Percentiles rank a stretch among this genome's conserved stretches.
Evolutionary conservation across 192 early-diverging fungal species (phyloP).

Genomic region (Coemansia sp.): DNA sequence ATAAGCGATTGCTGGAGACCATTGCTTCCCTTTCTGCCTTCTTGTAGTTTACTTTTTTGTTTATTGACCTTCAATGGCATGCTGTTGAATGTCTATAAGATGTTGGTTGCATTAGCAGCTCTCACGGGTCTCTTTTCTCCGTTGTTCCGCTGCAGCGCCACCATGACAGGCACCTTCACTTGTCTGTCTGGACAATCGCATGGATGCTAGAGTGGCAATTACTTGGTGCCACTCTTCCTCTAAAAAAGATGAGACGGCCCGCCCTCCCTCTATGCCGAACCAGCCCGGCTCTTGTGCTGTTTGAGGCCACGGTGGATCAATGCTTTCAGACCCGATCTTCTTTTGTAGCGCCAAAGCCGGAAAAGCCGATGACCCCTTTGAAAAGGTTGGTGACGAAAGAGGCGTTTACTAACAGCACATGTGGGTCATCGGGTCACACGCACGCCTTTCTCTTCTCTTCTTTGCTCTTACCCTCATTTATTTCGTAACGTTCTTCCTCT

Average conservation of each 20-base stretch:
- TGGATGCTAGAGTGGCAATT: neutral
- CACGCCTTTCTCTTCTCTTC: neutral
- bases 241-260: neutral
- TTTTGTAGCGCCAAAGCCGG: neutral
- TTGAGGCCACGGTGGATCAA: neutral
- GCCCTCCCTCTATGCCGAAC: neutral
- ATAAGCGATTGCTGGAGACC: neutral
- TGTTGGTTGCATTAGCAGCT: neutral
- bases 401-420: neutral
- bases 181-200: neutral
- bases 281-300: neutral
- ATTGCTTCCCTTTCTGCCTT: neutral
- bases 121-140: conserved; percentile 5
- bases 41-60: neutral
- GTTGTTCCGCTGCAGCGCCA: conserved; percentile 6
- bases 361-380: neutral
- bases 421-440: neutral
- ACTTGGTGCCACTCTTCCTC: conserved; percentile 1
- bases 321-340: neutral
- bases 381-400: neutral
- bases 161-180: neutral
- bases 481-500: neutral
- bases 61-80: conserved; percentile 2
- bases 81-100: neutral
- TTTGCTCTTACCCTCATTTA: neutral